Percentiles rank a stretch among this genome's conserved stretches.
These are phyloP conservation scores for Myriosclerotinia scirpicola DNA, from an alignment of 2,329 filamentous ascomycete genomes.

Conservation along the genomic window DNA sequence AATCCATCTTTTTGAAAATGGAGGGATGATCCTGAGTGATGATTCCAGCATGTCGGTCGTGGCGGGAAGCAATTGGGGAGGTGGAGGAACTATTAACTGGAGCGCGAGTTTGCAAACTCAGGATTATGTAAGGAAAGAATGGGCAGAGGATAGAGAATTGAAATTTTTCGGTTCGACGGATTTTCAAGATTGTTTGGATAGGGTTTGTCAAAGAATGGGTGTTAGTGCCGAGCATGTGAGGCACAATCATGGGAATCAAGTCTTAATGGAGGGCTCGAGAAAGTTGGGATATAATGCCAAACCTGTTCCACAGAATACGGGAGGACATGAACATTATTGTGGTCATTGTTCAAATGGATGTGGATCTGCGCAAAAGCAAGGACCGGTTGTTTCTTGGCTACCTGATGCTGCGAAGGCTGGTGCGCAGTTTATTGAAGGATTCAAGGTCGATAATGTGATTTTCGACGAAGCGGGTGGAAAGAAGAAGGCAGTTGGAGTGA, in stretches of 20 bases:
- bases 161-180: slow-evolving; percentile 70
- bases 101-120: slow-evolving; percentile 66
- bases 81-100: slow-evolving; percentile 89
- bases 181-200: slow-evolving; percentile 77
- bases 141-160: slow-evolving; percentile 66
- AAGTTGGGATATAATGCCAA: slow-evolving; percentile 72
- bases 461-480: slow-evolving; percentile 57
- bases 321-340: slow-evolving; percentile 71
- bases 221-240: slow-evolving; percentile 63
- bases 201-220: slow-evolving; percentile 77
- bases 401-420: slow-evolving; percentile 77
- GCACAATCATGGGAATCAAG: slow-evolving; percentile 71
- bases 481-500: slow-evolving; percentile 66
- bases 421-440: slow-evolving; percentile 81
- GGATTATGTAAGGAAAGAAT: slow-evolving; percentile 75
- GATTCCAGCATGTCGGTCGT: slow-evolving; percentile 60
- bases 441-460: slow-evolving; percentile 66
- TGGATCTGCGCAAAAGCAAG: slow-evolving; percentile 71
- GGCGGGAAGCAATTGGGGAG: slow-evolving; percentile 75
- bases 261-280: slow-evolving; percentile 71
- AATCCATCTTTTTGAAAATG: slow-evolving; percentile 68
- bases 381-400: slow-evolving; percentile 73
- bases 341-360: slow-evolving; percentile 63
- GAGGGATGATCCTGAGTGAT: slow-evolving; percentile 56
- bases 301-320: slow-evolving; percentile 77